Conservation (phyloP, 1,139 yeast genomes). For the Diutina rugosa region DNA sequence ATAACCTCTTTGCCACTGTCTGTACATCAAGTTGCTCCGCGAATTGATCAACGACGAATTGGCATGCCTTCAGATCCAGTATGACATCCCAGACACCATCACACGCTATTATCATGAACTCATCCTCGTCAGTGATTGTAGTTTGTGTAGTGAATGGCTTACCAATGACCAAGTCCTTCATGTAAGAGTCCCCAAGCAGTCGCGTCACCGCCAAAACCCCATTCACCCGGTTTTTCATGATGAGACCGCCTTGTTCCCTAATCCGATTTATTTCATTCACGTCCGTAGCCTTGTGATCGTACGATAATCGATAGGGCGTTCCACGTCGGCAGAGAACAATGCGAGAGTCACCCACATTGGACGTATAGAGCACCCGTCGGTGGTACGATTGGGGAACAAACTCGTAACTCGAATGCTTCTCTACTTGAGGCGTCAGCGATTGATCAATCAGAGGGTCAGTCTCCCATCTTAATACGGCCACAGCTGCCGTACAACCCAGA, state of each 20-base stretch:
- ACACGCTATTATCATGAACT: conserved; percentile 78
- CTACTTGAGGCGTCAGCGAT: not conserved
- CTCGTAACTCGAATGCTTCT: conserved; percentile 16
- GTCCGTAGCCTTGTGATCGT: conserved; percentile 93
- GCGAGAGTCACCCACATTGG: conserved; percentile 92
- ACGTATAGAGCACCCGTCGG: conserved; percentile 72
- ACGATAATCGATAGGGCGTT: conserved; percentile 63
- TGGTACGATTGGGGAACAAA: conserved; percentile 35
- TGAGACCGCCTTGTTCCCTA: conserved; percentile 68
- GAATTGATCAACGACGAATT: conserved; percentile 39
- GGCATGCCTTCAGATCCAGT: conserved; percentile 70
- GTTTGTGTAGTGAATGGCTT: conserved; percentile 90
- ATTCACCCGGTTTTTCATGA: conserved; percentile 84
- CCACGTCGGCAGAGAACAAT: conserved; percentile 68
- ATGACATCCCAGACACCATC: conserved; percentile 96
- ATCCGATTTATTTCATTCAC: conserved; percentile 64
- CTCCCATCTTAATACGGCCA: conserved; percentile 86
- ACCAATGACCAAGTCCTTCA: conserved; percentile 83
- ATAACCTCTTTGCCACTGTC: conserved; percentile 55
- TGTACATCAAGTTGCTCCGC: conserved; percentile 29
- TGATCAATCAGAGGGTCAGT: conserved; percentile 3
- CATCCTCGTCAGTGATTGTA: conserved; percentile 48
- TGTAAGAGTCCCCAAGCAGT: conserved; percentile 86
- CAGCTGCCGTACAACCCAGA: conserved; percentile 94
- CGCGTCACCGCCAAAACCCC: conserved; percentile 94